Conservation (phyloP, 257 asterid genomes). For the Rhazya stricta region DNA sequence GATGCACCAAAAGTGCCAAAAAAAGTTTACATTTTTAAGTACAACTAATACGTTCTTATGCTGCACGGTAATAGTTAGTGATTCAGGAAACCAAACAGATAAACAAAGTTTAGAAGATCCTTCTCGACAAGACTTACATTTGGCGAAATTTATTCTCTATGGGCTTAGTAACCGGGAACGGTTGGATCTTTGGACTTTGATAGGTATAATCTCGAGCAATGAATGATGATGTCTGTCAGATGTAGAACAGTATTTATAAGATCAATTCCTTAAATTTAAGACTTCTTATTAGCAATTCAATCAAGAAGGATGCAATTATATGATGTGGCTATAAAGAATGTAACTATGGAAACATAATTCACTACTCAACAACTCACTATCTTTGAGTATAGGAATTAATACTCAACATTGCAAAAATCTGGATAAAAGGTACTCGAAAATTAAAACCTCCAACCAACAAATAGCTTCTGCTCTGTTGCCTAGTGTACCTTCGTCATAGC, state of each 20-base stretch:
- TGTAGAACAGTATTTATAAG: constrained; percentile 18
- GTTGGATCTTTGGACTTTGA: constrained; percentile 38
- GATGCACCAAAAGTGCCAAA: not conserved
- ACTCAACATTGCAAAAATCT: not conserved
- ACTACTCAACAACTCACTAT: not conserved
- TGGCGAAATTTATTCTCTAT: constrained; percentile 44
- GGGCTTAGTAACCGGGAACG: constrained; percentile 39
- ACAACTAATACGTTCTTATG: not conserved
- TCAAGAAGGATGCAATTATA: not conserved
- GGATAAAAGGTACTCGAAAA: not conserved
- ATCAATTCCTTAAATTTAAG: constrained; percentile 8
- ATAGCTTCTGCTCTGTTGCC: not conserved
- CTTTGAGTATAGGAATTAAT: not conserved
- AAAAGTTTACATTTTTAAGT: not conserved
- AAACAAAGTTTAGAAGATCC: constrained; percentile 3
- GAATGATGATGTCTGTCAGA: constrained; percentile 45
- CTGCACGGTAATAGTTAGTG: not conserved
- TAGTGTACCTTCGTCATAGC: constrained; percentile 46
- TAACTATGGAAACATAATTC: not conserved
- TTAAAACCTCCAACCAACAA: not conserved
- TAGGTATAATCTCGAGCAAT: constrained; percentile 36
- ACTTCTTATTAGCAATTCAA: not conserved
- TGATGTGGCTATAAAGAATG: not conserved
- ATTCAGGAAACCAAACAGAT: not conserved
- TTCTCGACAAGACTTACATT: constrained; percentile 47